phyloP scores from a whole-genome alignment of 305 asterid species.

The Solanum hybrid region DNA sequence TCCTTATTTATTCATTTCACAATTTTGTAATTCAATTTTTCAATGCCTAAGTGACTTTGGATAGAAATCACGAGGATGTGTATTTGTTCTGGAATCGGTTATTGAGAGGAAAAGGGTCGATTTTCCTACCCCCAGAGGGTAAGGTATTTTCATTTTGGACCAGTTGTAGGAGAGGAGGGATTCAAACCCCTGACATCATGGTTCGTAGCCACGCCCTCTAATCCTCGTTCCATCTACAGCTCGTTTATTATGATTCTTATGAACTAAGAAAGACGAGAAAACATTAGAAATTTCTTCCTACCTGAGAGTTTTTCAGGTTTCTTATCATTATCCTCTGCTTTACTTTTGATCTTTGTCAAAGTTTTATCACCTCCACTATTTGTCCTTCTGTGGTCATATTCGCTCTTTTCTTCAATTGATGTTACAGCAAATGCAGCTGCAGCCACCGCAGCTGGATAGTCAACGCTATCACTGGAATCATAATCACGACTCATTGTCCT shows the following conservation, averaged over 20 bases:
- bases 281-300: conserved; percentile 2
- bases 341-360: conserved; percentile 25
- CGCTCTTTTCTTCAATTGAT: conserved; percentile 45
- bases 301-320: conserved; percentile 40
- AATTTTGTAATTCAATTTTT: neutral
- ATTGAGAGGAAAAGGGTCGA: neutral
- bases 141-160: neutral
- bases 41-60: neutral
- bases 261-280: neutral
- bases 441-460: conserved; percentile 70
- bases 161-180: neutral
- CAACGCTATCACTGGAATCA: conserved; percentile 29
- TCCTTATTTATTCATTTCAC: neutral
- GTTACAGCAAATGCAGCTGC: conserved; percentile 85
- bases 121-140: neutral
- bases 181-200: neutral
- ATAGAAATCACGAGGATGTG: neutral
- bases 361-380: conserved; percentile 16
- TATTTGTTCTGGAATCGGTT: neutral
- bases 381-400: conserved; percentile 17
- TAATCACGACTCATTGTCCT: conserved; percentile 49
- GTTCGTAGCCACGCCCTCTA: neutral
- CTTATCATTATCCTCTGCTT: conserved; percentile 14
- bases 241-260: neutral
- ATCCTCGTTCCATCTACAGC: neutral